These are phyloP conservation scores for Vinca major DNA, from an alignment of 305 asterid species.

Conservation along the genomic window DNA sequence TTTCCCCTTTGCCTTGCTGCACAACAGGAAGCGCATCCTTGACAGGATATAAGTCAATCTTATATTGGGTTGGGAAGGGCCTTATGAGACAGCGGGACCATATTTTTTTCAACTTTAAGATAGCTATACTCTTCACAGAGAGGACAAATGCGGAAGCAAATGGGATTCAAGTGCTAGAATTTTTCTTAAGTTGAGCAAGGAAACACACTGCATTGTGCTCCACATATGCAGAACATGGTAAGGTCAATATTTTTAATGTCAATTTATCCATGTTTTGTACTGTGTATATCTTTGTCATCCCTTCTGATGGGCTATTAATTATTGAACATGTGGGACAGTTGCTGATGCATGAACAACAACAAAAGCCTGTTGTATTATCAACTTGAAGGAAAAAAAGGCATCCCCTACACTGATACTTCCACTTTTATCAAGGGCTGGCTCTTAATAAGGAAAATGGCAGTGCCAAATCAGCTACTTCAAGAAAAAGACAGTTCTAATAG, in stretches of 20 bases:
- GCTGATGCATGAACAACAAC: not conserved
- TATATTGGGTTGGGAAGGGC: not conserved
- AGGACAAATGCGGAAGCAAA: not conserved
- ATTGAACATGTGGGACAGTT: not conserved
- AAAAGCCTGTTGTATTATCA: not conserved
- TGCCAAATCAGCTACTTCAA: not conserved
- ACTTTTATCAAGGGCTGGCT: not conserved
- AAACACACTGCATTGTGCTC: not conserved
- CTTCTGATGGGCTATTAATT: not conserved
- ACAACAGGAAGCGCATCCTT: not conserved
- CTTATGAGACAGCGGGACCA: not conserved
- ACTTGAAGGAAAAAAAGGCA: not conserved
- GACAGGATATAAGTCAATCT: not conserved
- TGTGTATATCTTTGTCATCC: not conserved
- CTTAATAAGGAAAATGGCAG: not conserved
- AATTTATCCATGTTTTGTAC: not conserved
- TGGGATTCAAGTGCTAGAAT: not conserved
- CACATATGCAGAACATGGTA: not conserved
- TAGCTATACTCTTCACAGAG: not conserved
- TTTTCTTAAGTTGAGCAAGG: not conserved
- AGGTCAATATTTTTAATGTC: not conserved
- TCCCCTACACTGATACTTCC: not conserved
- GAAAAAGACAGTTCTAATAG: not conserved
- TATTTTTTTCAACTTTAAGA: not conserved
- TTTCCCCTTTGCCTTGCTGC: not conserved